Percentiles rank a stretch among this genome's conserved stretches.
phyloP scores from a whole-genome alignment of 2,329 filamentous ascomycete genomes.

The Periconia digitata region DNA sequence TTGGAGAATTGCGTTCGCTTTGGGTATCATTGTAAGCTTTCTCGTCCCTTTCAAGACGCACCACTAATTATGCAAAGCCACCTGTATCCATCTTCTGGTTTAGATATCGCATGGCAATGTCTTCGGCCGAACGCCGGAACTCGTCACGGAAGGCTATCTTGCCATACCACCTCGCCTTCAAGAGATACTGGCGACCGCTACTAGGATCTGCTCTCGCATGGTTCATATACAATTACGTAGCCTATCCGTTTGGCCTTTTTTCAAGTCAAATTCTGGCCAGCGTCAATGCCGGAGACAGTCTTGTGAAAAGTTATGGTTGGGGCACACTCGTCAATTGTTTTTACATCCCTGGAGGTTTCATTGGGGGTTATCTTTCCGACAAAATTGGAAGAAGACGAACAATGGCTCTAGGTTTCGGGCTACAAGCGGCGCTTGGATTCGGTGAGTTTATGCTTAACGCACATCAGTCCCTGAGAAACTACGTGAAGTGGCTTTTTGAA shows the following conservation, averaged over 20 bases:
- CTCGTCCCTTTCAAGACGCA: too few relatives aligned
- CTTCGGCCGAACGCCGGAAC: slow-evolving; percentile 52
- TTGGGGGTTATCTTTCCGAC: slow-evolving; percentile 29
- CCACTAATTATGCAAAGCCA: slow-evolving; percentile 18
- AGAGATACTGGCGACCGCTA: slow-evolving; percentile 53
- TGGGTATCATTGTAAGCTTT: slow-evolving; percentile 46
- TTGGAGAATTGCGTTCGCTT: slow-evolving; percentile 55
- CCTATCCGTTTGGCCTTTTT: slow-evolving; percentile 59
- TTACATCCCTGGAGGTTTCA: slow-evolving; percentile 28
- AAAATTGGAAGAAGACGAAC: slow-evolving; percentile 26
- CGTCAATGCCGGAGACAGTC: slow-evolving; percentile 21
- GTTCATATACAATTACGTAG: slow-evolving; percentile 59
- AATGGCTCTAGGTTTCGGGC: slow-evolving; percentile 25
- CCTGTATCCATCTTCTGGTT: slow-evolving; percentile 57
- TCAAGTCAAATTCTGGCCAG: slow-evolving; percentile 51
- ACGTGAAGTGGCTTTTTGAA: too few relatives aligned
- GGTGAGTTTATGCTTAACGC: too few relatives aligned
- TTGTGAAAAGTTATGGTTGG: slow-evolving; percentile 26
- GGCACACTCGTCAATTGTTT: slow-evolving; percentile 28
- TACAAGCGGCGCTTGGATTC: slow-evolving; percentile 27
- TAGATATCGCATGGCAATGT: slow-evolving; percentile 55
- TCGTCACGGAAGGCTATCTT: slow-evolving; percentile 44
- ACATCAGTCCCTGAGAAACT: too few relatives aligned
- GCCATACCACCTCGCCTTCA: slow-evolving; percentile 53
- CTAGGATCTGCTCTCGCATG: slow-evolving; percentile 53